Evolutionary conservation across 2,329 filamentous ascomycete species (phyloP).

Genomic region (Aspergillus sergii): DNA sequence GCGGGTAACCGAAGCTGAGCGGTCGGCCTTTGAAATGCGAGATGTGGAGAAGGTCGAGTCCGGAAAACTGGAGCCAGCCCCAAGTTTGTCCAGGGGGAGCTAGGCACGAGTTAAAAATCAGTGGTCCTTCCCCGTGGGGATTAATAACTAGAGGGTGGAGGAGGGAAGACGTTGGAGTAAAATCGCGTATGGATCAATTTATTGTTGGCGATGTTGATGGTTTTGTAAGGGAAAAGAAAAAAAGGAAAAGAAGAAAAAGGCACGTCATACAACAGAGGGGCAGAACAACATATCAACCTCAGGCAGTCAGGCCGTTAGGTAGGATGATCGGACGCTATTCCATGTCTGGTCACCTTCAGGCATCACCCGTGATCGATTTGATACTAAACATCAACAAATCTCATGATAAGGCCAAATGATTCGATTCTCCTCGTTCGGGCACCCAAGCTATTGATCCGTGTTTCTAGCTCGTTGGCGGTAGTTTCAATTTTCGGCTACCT

Average conservation of each 20-base stretch:
- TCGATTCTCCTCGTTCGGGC: not conserved
- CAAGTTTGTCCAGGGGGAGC: slow-evolving; percentile 11
- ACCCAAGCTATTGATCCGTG: not conserved
- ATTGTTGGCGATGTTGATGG: not conserved
- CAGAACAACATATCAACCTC: not conserved
- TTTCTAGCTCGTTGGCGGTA: not conserved
- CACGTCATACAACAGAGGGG: slow-evolving; percentile 5
- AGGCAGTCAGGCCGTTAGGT: slow-evolving; percentile 6
- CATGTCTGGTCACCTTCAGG: not conserved
- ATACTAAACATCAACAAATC: not conserved
- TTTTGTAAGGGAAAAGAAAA: not conserved
- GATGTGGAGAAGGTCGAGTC: slow-evolving; percentile 16
- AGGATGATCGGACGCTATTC: not conserved
- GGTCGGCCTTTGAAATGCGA: slow-evolving; percentile 19
- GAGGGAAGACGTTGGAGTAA: not conserved
- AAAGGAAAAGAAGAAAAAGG: not conserved
- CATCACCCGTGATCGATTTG: not conserved
- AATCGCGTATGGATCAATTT: not conserved
- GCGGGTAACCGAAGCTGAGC: slow-evolving; percentile 5
- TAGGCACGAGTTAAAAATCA: slow-evolving; percentile 11
- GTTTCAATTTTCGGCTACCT: not conserved
- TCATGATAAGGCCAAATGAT: slow-evolving; percentile 5
- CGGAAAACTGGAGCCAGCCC: slow-evolving; percentile 12
- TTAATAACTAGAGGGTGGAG: not conserved
- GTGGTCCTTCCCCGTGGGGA: slow-evolving; percentile 19